Evolutionary conservation across 2,329 filamentous ascomycete species (phyloP), one percentile per base, ranked within the genome.

Genomic region (Fusarium mundagurra): DNA sequence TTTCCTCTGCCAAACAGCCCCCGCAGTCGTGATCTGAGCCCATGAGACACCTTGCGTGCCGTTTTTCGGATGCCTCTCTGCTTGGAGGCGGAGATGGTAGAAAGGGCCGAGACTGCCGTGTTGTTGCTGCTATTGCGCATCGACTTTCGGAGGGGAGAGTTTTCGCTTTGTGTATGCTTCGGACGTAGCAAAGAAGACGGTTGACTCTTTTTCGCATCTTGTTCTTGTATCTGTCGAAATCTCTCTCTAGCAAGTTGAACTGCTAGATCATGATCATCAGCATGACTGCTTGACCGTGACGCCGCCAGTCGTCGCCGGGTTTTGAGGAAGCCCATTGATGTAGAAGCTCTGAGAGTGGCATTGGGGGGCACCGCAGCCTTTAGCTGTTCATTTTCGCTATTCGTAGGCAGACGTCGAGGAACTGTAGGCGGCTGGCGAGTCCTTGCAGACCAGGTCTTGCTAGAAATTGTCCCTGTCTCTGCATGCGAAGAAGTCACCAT

Each of bases 21-120:
- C 79, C 87, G 92, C 67, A 94, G 76, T 66, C 86, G 93, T 54
- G 85, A 87, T 76, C 87, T 92, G 44, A 94, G 77, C 0, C 87
- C 88, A 22, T 85, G 87, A 0, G 92, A 93, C 20, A 91, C 88
- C 38, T 90, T 91, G 31, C 92, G 86, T 17, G 89, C 88, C 58
- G 87, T 90, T 36, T 83, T 82, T 51, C 84, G 86, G 34, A 91
- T 74, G 8, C 80, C 78, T 13, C 74, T 67, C 16, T 78, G 77
- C 59, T 80, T 83, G 9, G 76, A 61, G 8, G 75, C 13, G 13
- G 77, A 68, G 10, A 77, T 58, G 5, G 72, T 74, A 12, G 81
- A 82, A 72, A 76, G 78, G 9, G 73, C 79, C 18, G 73, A 83
- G 16, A 82, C 71, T 47, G 79, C 81, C 29, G 80, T 80, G 64